A percentile compares a stretch with the other conserved stretches of the same genome.
These are phyloP conservation scores for Metschnikowia similis DNA, from an alignment of 805 yeast species.

Conservation along the genomic window DNA sequence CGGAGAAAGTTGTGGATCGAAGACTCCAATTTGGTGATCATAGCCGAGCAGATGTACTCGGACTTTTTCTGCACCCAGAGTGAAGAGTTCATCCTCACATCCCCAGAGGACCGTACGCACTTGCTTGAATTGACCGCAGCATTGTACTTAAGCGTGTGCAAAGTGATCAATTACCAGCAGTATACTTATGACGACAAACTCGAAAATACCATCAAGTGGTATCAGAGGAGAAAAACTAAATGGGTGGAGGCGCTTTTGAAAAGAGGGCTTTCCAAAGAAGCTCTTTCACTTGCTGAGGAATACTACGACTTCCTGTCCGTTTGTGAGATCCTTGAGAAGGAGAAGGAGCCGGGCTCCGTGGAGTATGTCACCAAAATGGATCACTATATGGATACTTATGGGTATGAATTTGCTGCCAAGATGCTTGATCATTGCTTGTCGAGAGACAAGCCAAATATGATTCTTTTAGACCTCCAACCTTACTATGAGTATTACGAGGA, in stretches of 20 bases:
- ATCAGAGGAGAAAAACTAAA: constrained; percentile 22
- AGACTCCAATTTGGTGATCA: constrained; percentile 34
- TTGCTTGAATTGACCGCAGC: constrained; percentile 26
- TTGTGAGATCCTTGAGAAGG: constrained; percentile 44
- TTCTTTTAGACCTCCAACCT: constrained; percentile 55
- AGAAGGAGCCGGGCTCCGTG: constrained; percentile 21
- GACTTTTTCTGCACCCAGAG: constrained; percentile 16
- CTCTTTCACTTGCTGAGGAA: constrained; percentile 59
- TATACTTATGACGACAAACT: constrained; percentile 23
- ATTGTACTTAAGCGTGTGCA: constrained; percentile 32
- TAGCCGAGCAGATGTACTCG: constrained; percentile 40
- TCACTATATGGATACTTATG: constrained; percentile 56
- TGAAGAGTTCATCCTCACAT: constrained; percentile 6
- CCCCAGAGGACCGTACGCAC: constrained; percentile 16
- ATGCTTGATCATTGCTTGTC: constrained; percentile 57
- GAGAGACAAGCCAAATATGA: constrained; percentile 45
- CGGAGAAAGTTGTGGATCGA: constrained; percentile 45
- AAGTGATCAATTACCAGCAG: constrained; percentile 35
- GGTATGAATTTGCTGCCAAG: constrained; percentile 62
- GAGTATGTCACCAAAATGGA: constrained; percentile 31
- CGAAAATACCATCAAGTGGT: constrained; percentile 31
- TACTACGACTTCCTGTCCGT: constrained; percentile 64
- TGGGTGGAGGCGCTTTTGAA: constrained; percentile 63
- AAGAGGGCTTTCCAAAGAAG: constrained; percentile 48
- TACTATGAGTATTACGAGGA: constrained; percentile 45